Evolutionary conservation across 2,329 filamentous ascomycete genomes (phyloP).

Genomic region (Atkinsonella texensis): DNA sequence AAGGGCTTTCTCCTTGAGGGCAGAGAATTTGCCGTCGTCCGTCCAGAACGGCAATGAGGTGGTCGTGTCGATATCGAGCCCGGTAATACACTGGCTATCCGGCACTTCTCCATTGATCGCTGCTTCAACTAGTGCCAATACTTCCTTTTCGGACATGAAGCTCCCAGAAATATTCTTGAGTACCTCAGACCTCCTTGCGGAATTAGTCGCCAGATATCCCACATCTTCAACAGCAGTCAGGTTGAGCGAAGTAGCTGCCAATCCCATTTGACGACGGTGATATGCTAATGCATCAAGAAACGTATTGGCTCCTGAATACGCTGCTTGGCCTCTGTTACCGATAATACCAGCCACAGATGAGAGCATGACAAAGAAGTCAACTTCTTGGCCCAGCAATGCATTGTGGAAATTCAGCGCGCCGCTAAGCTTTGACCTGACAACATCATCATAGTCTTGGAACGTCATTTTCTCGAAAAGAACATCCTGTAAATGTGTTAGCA

Average conservation of each 20-base stretch:
- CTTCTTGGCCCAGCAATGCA: conserved; percentile 22
- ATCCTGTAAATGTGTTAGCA: conserved; percentile 19
- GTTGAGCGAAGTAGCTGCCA: conserved; percentile 36
- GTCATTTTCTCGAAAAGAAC: conserved; percentile 42
- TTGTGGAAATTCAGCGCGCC: conserved; percentile 43
- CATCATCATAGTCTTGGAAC: conserved; percentile 32
- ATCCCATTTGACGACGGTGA: conserved; percentile 25
- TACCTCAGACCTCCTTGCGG: conserved; percentile 29
- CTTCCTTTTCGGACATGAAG: conserved; percentile 40
- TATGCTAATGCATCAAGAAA: conserved; percentile 25
- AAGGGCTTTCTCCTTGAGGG: conserved; percentile 28
- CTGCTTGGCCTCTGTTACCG: conserved; percentile 38
- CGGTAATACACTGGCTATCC: conserved; percentile 38
- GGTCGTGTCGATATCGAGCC: conserved; percentile 30
- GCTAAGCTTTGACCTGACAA: conserved; percentile 38
- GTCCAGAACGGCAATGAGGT: conserved; percentile 36
- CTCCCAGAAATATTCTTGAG: conserved; percentile 35
- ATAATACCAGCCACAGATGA: conserved; percentile 39
- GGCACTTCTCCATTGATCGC: conserved; percentile 34
- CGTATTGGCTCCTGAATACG: conserved; percentile 39
- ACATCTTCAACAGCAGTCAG: conserved; percentile 38
- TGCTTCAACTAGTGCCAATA: conserved; percentile 39
- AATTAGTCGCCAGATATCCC: conserved; percentile 31
- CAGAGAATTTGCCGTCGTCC: conserved; percentile 40
- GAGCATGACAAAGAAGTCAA: conserved; percentile 44